Percentiles rank a stretch among this genome's conserved stretches.
These are phyloP conservation scores for Apiospora saccharicola DNA, from an alignment of 2,329 filamentous ascomycete genomes.

Conservation along the genomic window DNA sequence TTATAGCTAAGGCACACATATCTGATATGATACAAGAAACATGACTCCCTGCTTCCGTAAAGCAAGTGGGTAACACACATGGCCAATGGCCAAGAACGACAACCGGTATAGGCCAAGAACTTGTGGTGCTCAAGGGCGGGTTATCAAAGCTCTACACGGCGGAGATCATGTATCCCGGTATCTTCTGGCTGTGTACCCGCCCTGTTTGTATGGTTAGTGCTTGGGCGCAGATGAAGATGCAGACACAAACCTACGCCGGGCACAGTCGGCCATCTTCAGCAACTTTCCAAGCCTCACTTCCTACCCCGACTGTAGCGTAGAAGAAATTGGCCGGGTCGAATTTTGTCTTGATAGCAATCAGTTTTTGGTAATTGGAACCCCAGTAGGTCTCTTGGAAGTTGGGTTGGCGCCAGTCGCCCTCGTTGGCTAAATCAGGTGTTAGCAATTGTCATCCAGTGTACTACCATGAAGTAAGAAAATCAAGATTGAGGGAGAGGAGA, in stretches of 20 bases:
- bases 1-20: not conserved
- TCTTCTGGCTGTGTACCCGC: not conserved
- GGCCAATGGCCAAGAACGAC: not conserved
- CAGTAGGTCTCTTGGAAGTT: slow-evolving; percentile 44
- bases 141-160: too few relatives aligned
- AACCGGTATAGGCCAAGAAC: too few relatives aligned
- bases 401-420: slow-evolving; percentile 48
- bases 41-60: not conserved
- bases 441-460: not conserved
- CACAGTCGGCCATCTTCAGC: slow-evolving; percentile 17
- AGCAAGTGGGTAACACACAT: not conserved
- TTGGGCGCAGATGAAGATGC: not conserved
- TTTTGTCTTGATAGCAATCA: slow-evolving; percentile 22
- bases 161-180: not conserved
- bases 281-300: slow-evolving; percentile 22
- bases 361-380: slow-evolving; percentile 21
- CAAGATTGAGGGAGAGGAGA: not conserved
- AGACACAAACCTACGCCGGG: not conserved
- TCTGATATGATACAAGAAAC: not conserved
- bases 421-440: slow-evolving; percentile 41
- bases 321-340: slow-evolving; percentile 23
- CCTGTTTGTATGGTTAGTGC: not conserved
- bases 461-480: not conserved
- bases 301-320: slow-evolving; percentile 22
- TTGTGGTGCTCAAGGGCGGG: not conserved